These are phyloP conservation scores for Aureobasidium subglaciale DNA, from an alignment of 2,329 filamentous ascomycete genomes.

Conservation along the genomic window DNA sequence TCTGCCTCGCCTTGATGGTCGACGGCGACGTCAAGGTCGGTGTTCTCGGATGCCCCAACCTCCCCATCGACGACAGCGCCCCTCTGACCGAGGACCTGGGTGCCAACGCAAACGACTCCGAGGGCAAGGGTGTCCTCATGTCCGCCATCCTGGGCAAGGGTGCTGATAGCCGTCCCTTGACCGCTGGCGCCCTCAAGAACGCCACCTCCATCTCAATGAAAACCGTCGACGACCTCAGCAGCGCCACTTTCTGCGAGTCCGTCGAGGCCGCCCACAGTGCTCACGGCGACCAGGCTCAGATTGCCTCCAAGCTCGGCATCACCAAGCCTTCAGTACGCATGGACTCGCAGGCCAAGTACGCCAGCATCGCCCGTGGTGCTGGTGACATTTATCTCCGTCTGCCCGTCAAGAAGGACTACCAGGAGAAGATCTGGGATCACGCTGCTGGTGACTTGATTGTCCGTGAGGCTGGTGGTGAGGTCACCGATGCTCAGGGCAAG, in stretches of 20 bases:
- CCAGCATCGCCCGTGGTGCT: conserved; percentile 84
- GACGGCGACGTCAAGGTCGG: conserved; percentile 92
- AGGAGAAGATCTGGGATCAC: conserved; percentile 99
- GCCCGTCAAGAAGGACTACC: conserved; percentile 77
- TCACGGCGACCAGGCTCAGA: conserved; percentile 78
- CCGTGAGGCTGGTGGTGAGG: conserved; percentile 82
- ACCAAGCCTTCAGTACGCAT: conserved; percentile 84
- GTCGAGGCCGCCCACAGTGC: conserved; percentile 90
- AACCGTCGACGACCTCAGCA: conserved; percentile 61
- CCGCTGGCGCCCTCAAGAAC: conserved; percentile 46
- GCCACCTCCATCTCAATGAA: conserved; percentile 71
- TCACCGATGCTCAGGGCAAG: conserved; percentile 83
- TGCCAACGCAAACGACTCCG: conserved; percentile 63
- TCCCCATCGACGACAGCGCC: conserved; percentile 75
- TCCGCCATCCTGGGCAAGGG: conserved; percentile 74
- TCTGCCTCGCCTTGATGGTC: conserved; percentile 85
- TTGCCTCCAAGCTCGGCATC: conserved; percentile 79
- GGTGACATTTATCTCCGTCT: conserved; percentile 91
- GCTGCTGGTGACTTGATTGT: conserved; percentile 93
- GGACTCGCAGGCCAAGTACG: conserved; percentile 98
- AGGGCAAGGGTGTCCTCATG: conserved; percentile 80
- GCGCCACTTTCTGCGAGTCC: conserved; percentile 91
- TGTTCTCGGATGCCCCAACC: conserved; percentile 90
- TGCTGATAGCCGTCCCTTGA: conserved; percentile 69
- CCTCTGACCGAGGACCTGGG: conserved; percentile 66